Evolutionary conservation across 192 early-diverging fungal genomes (phyloP).

Genomic region (Dissophora globulifera): DNA sequence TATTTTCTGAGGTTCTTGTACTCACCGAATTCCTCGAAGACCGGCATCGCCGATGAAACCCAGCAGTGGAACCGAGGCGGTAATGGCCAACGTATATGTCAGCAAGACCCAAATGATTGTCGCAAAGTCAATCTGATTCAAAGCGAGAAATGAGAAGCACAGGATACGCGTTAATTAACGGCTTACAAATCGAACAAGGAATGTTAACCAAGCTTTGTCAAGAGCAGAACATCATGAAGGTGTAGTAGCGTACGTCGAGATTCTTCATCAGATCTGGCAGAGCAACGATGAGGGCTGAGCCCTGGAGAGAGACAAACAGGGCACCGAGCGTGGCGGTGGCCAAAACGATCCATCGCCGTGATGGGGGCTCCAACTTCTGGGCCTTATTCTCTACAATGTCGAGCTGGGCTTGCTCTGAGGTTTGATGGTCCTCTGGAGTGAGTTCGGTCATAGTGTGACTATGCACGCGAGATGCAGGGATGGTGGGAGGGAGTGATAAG

Average conservation of each 20-base stretch:
- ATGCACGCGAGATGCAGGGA: not conserved
- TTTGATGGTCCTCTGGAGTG: conserved; percentile 33
- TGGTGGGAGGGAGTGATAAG: too few relatives aligned
- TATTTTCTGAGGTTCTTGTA: not conserved
- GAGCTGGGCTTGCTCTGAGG: conserved; percentile 37
- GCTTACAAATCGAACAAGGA: not conserved
- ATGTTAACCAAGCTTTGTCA: not conserved
- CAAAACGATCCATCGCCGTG: conserved; percentile 51
- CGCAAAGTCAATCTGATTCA: conserved; percentile 44
- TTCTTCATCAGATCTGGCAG: conserved; percentile 51
- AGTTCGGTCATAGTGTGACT: too few relatives aligned
- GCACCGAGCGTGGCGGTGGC: conserved; percentile 48
- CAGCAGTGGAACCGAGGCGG: conserved; percentile 30
- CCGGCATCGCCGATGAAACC: conserved; percentile 47
- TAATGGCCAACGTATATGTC: conserved; percentile 51
- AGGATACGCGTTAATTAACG: not conserved
- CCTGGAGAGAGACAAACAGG: conserved; percentile 50
- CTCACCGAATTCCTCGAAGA: conserved; percentile 42
- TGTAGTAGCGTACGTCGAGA: conserved; percentile 19
- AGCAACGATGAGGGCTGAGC: conserved; percentile 49
- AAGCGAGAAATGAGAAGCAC: too few relatives aligned
- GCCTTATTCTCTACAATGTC: conserved; percentile 50
- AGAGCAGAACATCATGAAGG: not conserved
- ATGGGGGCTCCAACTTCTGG: conserved; percentile 43
- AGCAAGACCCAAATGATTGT: conserved; percentile 50